Conservation (phyloP, 75 land plant species). For the Cupressus sempervirens region DNA sequence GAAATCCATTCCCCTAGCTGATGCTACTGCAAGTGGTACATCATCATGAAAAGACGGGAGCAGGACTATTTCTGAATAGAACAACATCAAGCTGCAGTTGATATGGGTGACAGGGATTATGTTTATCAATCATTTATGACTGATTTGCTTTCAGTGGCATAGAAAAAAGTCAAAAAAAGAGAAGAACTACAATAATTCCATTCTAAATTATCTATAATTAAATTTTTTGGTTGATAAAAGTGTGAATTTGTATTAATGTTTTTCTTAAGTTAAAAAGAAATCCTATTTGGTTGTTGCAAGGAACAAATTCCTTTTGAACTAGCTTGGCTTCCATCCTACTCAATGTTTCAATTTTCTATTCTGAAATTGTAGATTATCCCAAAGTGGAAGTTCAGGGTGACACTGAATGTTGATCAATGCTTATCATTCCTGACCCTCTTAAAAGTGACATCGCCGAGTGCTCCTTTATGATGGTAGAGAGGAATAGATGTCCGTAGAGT, state of each 20-base stretch:
- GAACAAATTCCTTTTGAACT: neutral
- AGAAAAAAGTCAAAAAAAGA: neutral
- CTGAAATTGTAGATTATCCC: neutral
- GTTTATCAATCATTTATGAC: neutral
- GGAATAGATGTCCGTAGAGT: neutral
- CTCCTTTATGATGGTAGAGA: neutral
- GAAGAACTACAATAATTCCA: neutral
- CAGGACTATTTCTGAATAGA: neutral
- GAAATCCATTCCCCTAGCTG: constrained; percentile 11
- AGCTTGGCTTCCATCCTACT: neutral
- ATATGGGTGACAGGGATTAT: neutral
- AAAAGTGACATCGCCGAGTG: neutral
- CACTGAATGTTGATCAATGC: neutral
- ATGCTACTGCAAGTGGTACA: neutral
- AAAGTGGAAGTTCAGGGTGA: neutral
- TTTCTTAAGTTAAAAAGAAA: neutral
- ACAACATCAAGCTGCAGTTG: neutral
- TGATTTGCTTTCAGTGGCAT: neutral
- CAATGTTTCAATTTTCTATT: neutral
- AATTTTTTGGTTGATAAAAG: neutral
- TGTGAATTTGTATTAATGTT: neutral
- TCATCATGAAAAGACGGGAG: constrained; percentile 4
- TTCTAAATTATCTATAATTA: no score
- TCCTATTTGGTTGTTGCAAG: neutral
- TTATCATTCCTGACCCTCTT: neutral